Percentiles rank a stretch among this genome's conserved stretches.
These are phyloP conservation scores for Lotus japonicus DNA, from an alignment of 306 rosid species.

Conservation along the genomic window DNA sequence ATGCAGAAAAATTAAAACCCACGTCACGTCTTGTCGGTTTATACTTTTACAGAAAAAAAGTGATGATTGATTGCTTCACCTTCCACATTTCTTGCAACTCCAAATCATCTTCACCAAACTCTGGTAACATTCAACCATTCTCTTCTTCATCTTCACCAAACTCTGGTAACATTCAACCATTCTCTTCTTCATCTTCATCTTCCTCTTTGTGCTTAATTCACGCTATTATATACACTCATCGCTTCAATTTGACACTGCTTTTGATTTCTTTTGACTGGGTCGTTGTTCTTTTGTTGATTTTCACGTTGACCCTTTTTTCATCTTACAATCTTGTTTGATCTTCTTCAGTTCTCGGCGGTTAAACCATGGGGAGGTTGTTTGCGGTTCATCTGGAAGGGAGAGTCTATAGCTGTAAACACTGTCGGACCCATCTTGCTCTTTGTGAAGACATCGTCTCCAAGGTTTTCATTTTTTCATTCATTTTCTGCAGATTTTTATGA, in stretches of 20 bases:
- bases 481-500: conserved; percentile 8
- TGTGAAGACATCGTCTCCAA: conserved; percentile 66
- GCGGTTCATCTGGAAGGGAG: conserved; percentile 66
- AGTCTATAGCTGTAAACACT: conserved; percentile 84
- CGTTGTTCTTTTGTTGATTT: background rate
- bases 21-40: conserved; percentile 42
- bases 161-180: conserved; percentile 35
- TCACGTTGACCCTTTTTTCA: conserved; percentile 22
- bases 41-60: conserved; percentile 29
- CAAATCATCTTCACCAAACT: conserved; percentile 4
- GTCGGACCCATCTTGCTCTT: conserved; percentile 77
- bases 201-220: background rate
- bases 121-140: conserved; percentile 46
- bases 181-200: background rate
- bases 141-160: background rate
- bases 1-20: too few species aligned
- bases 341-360: background rate
- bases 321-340: conserved; percentile 1
- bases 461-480: conserved; percentile 44
- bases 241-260: conserved; percentile 20
- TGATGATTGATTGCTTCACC: conserved; percentile 29
- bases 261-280: conserved; percentile 12
- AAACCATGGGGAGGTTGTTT: conserved; percentile 79
- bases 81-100: conserved; percentile 62
- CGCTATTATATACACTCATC: background rate